Evolutionary conservation across 202 grass and related monocot genomes (phyloP).

Genomic region (Thinopyrum obtusiflorum): DNA sequence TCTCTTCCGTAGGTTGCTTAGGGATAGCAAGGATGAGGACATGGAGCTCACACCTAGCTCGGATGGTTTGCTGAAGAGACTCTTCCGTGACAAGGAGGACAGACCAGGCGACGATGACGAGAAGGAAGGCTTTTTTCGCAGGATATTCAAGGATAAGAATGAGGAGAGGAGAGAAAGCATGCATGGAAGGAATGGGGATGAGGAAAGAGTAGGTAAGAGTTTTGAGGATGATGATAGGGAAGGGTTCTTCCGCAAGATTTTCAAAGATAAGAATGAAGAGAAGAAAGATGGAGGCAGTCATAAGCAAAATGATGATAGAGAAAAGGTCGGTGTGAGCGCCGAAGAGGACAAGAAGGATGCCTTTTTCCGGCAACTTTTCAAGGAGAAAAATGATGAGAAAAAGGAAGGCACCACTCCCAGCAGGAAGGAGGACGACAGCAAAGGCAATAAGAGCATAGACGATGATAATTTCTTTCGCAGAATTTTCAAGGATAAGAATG

Average conservation of each 20-base stretch:
- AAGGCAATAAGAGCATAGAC: constrained; percentile 42
- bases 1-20: constrained; percentile 77
- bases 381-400: constrained; percentile 83
- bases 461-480: constrained; percentile 80
- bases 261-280: constrained; percentile 97
- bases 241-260: constrained; percentile 83
- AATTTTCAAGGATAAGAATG: constrained; percentile 96
- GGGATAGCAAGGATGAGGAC: constrained; percentile 73
- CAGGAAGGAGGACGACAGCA: constrained; percentile 57
- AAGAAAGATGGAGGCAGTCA: constrained; percentile 51
- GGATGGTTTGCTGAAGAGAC: constrained; percentile 82
- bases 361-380: constrained; percentile 79
- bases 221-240: constrained; percentile 78
- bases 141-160: constrained; percentile 83
- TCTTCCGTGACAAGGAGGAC: constrained; percentile 94
- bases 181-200: constrained; percentile 47
- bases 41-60: constrained; percentile 46
- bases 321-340: constrained; percentile 16
- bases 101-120: constrained; percentile 71
- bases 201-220: constrained; percentile 57
- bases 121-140: constrained; percentile 68
- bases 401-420: constrained; percentile 39
- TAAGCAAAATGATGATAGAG: constrained; percentile 42
- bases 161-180: constrained; percentile 75
- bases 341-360: constrained; percentile 63